Conservation (phyloP, 768 basidiomycete species). For the Cystofilobasidium capitatum region DNA sequence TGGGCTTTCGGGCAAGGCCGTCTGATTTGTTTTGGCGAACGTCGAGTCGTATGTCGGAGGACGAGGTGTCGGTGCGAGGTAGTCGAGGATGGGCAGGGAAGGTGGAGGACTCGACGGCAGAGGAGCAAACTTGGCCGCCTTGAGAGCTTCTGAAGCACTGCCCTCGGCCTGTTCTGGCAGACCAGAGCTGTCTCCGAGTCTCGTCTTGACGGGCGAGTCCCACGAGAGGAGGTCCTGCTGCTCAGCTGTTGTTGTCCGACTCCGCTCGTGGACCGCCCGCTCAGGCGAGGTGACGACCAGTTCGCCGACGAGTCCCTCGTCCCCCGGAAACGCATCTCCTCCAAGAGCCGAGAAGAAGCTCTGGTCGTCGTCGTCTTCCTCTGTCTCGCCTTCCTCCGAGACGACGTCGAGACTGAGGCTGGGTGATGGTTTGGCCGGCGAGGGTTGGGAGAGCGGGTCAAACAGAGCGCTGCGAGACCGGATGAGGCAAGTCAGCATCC, state of each 20-base stretch:
- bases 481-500: too few relatives aligned
- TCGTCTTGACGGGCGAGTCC: neutral
- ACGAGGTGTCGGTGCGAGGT: neutral
- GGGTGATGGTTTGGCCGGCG: neutral
- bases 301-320: slow-evolving; percentile 1
- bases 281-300: neutral
- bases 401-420: neutral
- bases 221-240: neutral
- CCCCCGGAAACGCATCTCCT: neutral
- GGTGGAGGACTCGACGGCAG: neutral
- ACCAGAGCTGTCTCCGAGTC: too few relatives aligned
- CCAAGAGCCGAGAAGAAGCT: neutral
- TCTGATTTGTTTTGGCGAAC: neutral
- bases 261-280: neutral
- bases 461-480: neutral
- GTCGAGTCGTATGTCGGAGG: neutral
- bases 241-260: neutral
- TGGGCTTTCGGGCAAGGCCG: neutral
- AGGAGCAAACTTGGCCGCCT: neutral
- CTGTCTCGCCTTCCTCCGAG: neutral
- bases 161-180: too few relatives aligned
- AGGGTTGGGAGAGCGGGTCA: neutral
- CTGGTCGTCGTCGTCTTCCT: neutral
- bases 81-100: neutral
- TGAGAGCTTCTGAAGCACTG: too few relatives aligned